Evolutionary conservation across 2,329 filamentous ascomycete species (phyloP).

Genomic region (Fusarium sp.): DNA sequence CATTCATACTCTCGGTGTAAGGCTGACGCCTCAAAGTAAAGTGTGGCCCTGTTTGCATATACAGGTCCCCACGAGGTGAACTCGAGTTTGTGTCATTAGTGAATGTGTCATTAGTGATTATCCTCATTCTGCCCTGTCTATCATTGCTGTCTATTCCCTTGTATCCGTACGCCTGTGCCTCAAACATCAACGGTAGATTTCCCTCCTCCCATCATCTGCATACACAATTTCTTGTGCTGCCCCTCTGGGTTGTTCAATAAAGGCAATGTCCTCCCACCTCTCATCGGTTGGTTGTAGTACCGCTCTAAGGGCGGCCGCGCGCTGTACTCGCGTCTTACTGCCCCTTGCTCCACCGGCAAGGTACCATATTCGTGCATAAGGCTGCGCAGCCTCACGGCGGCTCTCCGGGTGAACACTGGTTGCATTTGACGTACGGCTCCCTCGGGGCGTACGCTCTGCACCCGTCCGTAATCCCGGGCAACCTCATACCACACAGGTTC

Average conservation of each 20-base stretch:
- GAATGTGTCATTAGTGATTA: constrained; percentile 11
- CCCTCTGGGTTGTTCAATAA: constrained; percentile 58
- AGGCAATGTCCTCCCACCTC: constrained; percentile 56
- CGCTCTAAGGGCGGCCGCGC: constrained; percentile 57
- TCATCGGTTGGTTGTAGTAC: constrained; percentile 55
- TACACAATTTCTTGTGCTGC: constrained; percentile 60
- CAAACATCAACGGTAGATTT: constrained; percentile 49
- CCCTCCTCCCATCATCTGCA: constrained; percentile 54
- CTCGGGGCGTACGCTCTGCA: constrained; percentile 58
- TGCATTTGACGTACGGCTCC: constrained; percentile 43
- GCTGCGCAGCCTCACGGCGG: constrained; percentile 46
- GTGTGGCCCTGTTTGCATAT: not conserved
- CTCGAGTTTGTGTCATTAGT: constrained; percentile 1
- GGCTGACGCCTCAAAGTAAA: not conserved
- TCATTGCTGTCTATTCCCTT: not conserved
- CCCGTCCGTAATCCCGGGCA: constrained; percentile 56
- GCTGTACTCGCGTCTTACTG: constrained; percentile 52
- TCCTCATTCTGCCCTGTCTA: not conserved
- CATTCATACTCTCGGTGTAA: not conserved
- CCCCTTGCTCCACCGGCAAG: constrained; percentile 41
- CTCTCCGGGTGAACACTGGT: constrained; percentile 45
- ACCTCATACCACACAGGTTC: constrained; percentile 58
- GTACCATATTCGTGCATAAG: constrained; percentile 49
- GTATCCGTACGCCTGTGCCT: not conserved
- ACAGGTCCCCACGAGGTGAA: not conserved